These are phyloP conservation scores for Scheffersomyces illinoinensis DNA, from an alignment of 1,139 yeast genomes.

Conservation along the genomic window DNA sequence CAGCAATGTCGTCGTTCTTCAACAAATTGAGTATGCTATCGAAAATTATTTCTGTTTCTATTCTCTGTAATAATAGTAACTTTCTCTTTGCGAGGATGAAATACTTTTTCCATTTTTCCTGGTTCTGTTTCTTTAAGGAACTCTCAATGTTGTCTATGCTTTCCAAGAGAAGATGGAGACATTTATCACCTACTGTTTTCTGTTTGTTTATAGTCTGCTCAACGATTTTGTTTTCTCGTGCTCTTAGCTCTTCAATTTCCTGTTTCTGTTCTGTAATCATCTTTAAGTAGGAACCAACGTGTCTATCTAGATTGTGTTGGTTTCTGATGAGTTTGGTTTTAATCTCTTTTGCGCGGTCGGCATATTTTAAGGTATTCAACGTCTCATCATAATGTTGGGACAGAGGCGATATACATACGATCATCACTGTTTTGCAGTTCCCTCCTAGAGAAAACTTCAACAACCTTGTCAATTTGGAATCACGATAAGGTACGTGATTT, in stretches of 20 bases:
- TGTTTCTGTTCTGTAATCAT: constrained; percentile 82
- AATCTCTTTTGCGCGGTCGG: constrained; percentile 87
- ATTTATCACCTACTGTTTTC: constrained; percentile 30
- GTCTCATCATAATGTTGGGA: constrained; percentile 89
- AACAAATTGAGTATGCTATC: constrained; percentile 10
- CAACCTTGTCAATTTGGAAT: constrained; percentile 82
- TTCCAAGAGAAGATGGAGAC: constrained; percentile 40
- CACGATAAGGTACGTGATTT: constrained; percentile 86
- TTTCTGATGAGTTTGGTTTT: constrained; percentile 79
- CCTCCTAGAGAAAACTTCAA: constrained; percentile 92
- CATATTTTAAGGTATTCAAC: constrained; percentile 83
- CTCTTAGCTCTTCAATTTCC: constrained; percentile 71
- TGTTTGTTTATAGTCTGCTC: constrained; percentile 34
- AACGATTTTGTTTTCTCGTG: constrained; percentile 49
- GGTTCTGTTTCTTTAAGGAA: constrained; percentile 41
- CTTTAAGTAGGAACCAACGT: constrained; percentile 83
- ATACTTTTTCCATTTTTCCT: constrained; percentile 48
- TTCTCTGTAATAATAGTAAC: constrained; percentile 44
- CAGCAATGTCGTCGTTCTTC: neutral
- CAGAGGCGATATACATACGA: constrained; percentile 89
- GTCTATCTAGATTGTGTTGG: constrained; percentile 75
- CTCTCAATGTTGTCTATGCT: constrained; percentile 38
- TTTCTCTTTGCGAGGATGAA: constrained; percentile 61
- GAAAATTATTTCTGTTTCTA: constrained; percentile 35
- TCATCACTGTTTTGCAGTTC: constrained; percentile 92